Evolutionary conservation across 306 rosid species (phyloP).

Genomic region (Luffa aegyptiaca): DNA sequence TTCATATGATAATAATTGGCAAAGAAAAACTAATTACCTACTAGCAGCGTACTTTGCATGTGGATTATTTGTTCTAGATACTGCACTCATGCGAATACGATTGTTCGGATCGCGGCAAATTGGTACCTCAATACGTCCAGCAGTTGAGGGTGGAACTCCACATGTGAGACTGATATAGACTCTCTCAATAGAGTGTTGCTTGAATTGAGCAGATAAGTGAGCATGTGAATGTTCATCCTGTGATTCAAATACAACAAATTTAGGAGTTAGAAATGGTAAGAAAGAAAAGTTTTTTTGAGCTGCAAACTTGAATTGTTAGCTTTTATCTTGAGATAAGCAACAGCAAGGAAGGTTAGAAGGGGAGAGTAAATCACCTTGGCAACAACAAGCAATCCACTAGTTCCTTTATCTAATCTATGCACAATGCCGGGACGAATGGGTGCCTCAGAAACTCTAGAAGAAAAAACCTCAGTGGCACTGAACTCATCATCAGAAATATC

Average conservation of each 20-base stretch:
- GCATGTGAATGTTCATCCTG: constrained; percentile 79
- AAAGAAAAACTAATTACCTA: constrained; percentile 53
- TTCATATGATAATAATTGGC: background rate
- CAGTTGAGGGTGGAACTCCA: constrained; percentile 41
- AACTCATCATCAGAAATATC: constrained; percentile 42
- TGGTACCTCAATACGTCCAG: constrained; percentile 51
- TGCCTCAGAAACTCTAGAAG: constrained; percentile 20
- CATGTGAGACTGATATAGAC: constrained; percentile 49
- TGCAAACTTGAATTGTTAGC: background rate
- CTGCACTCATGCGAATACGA: constrained; percentile 69
- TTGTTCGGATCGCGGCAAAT: constrained; percentile 73
- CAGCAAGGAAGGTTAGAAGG: background rate
- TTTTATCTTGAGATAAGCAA: background rate
- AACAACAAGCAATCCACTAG: constrained; percentile 78
- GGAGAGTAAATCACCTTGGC: constrained; percentile 49
- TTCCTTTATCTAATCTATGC: constrained; percentile 86
- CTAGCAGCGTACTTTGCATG: constrained; percentile 79
- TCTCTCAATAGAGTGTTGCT: constrained; percentile 53
- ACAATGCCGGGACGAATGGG: constrained; percentile 86
- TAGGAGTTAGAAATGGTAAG: background rate
- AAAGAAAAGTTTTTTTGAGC: background rate
- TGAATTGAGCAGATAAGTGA: constrained; percentile 71
- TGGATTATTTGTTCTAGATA: constrained; percentile 35
- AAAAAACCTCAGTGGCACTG: constrained; percentile 14
- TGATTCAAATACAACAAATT: constrained; percentile 11